Evolutionary conservation across 164 flowering plant genomes (phyloP).

Genomic region (Amborella trichopoda): DNA sequence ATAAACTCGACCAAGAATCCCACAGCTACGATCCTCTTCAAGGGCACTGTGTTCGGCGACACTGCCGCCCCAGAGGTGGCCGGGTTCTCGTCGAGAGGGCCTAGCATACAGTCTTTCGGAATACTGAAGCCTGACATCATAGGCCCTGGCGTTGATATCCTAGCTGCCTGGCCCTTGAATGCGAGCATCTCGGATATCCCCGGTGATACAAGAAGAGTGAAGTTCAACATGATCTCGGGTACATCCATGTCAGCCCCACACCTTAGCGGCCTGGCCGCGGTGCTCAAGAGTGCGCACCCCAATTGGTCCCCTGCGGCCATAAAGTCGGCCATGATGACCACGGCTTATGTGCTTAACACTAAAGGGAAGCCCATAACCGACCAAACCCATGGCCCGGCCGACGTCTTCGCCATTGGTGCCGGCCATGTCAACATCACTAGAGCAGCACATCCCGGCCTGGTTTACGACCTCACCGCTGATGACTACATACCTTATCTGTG

Average conservation of each 20-base stretch:
- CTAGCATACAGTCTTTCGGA: constrained; percentile 17
- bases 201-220: constrained; percentile 22
- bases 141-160: constrained; percentile 61
- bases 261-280: constrained; percentile 15
- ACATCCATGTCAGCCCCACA: constrained; percentile 67
- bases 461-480: no score
- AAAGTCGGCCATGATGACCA: constrained; percentile 11
- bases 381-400: no score
- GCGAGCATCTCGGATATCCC: constrained; percentile 17
- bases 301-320: constrained; percentile 29
- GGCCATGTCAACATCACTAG: no score
- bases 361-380: no score
- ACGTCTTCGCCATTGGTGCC: no score
- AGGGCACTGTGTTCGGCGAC: constrained; percentile 24
- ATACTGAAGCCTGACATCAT: constrained; percentile 51
- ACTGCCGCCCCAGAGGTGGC: constrained; percentile 46
- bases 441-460: no score
- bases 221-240: constrained; percentile 49
- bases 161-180: constrained; percentile 45
- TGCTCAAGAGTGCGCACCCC: constrained; percentile 41
- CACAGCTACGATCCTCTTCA: constrained; percentile 19
- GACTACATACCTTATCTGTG: no score
- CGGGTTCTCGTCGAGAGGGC: constrained; percentile 48
- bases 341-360: no score
- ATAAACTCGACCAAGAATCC: constrained; percentile 9